Conservation (phyloP, 345 rosid species). For the Capsella bursapastoris region DNA sequence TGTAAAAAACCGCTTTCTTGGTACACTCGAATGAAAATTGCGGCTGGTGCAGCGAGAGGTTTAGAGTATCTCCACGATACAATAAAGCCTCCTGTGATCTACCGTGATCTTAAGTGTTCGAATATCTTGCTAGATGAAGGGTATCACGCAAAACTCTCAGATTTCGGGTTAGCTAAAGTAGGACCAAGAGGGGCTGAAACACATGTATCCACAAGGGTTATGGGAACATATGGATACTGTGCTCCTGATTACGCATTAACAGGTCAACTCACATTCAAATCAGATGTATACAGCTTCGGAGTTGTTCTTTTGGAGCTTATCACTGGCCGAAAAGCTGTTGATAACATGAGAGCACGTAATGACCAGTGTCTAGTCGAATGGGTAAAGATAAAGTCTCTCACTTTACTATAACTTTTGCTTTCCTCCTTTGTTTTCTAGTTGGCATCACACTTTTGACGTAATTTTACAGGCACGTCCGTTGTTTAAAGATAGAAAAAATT, state of each 20-base stretch:
- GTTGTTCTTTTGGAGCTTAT: slow-evolving; percentile 84
- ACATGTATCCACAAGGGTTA: slow-evolving; percentile 90
- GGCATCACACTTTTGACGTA: slow-evolving; percentile 1
- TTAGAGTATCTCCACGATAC: slow-evolving; percentile 77
- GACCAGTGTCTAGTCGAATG: slow-evolving; percentile 79
- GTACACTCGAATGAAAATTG: slow-evolving; percentile 78
- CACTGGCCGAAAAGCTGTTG: slow-evolving; percentile 80
- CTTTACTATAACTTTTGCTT: not conserved
- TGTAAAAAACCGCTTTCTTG: slow-evolving; percentile 58
- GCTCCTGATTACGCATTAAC: slow-evolving; percentile 59
- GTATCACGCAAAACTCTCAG: slow-evolving; percentile 47
- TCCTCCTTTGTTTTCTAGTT: not conserved
- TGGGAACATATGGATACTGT: slow-evolving; percentile 95
- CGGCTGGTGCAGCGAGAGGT: slow-evolving; percentile 83
- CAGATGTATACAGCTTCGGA: slow-evolving; percentile 87
- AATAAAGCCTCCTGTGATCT: slow-evolving; percentile 76
- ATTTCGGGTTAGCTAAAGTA: slow-evolving; percentile 91
- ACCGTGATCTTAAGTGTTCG: slow-evolving; percentile 82
- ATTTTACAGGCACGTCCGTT: slow-evolving; percentile 72
- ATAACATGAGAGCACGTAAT: slow-evolving; percentile 47
- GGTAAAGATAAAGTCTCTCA: slow-evolving; percentile 52
- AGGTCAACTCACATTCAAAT: slow-evolving; percentile 77
- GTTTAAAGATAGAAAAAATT: slow-evolving; percentile 76
- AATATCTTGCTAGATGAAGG: slow-evolving; percentile 75
- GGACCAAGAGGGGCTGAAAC: slow-evolving; percentile 87